Conservation (phyloP, 2,329 filamentous ascomycete genomes). For the Fusarium domesticum region DNA sequence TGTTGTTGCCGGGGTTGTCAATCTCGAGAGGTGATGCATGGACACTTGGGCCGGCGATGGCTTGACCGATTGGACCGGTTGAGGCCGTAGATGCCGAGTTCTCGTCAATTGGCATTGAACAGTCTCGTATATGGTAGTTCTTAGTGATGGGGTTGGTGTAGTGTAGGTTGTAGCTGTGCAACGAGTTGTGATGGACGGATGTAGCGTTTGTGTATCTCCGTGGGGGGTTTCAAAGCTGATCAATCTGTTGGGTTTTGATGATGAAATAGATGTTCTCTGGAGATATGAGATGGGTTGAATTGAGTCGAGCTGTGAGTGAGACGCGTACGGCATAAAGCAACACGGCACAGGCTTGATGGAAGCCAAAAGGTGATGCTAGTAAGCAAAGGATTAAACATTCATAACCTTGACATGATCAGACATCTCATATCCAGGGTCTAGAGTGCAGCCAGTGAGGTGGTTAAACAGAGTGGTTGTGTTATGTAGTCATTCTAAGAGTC, state of each 20-base stretch:
- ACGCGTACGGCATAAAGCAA: neutral
- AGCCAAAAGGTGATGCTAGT: too few species aligned
- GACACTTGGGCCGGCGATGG: slow-evolving; percentile 24
- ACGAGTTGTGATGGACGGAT: neutral
- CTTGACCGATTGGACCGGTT: slow-evolving; percentile 25
- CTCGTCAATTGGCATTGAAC: neutral
- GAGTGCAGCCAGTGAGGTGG: neutral
- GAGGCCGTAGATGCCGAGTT: slow-evolving; percentile 6
- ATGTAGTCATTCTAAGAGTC: too few species aligned
- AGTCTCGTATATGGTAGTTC: too few species aligned
- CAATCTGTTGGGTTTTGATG: neutral
- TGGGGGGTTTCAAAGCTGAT: neutral
- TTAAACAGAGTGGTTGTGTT: neutral
- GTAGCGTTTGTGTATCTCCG: neutral
- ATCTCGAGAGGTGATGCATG: slow-evolving; percentile 30
- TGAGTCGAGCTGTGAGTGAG: neutral
- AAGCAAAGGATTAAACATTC: too few species aligned
- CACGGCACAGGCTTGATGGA: neutral
- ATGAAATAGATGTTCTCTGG: neutral
- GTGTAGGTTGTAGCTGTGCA: neutral
- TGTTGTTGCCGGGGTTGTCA: slow-evolving; percentile 21
- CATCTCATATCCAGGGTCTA: too few species aligned
- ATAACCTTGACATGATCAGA: too few species aligned
- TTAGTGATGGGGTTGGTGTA: neutral
- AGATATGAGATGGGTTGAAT: neutral